Conservation (phyloP, 257 asterid genomes). For the Plantago major region DNA sequence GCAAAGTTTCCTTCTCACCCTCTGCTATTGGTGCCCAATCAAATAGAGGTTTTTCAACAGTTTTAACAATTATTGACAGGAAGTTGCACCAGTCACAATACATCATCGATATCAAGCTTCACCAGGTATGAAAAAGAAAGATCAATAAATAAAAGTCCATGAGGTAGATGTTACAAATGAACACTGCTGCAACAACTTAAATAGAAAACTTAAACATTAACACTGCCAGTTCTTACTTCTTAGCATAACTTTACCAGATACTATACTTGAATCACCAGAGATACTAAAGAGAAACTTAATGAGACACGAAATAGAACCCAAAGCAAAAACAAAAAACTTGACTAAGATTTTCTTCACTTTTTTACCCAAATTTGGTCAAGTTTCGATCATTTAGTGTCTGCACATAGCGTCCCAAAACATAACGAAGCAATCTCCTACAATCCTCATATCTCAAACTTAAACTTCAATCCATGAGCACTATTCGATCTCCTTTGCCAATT, state of each 20-base stretch:
- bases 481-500: no score
- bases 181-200: background rate
- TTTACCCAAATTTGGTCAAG: no score
- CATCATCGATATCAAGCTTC: background rate
- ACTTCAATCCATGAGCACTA: background rate
- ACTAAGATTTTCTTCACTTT: no score
- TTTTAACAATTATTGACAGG: constrained; percentile 1
- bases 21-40: constrained; percentile 23
- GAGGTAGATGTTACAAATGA: background rate
- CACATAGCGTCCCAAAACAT: background rate
- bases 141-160: background rate
- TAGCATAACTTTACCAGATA: no score
- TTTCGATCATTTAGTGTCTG: no score
- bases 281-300: no score
- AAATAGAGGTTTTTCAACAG: constrained; percentile 21
- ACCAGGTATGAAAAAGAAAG: background rate
- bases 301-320: no score
- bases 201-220: no score
- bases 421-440: background rate
- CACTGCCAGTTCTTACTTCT: no score
- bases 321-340: background rate
- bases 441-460: background rate
- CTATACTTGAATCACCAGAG: no score
- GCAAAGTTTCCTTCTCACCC: constrained; percentile 5
- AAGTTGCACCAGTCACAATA: background rate